Percentiles rank a stretch among this genome's conserved stretches.
Conservation (phyloP, 306 rosid genomes). For the Albizia julibrissin region DNA sequence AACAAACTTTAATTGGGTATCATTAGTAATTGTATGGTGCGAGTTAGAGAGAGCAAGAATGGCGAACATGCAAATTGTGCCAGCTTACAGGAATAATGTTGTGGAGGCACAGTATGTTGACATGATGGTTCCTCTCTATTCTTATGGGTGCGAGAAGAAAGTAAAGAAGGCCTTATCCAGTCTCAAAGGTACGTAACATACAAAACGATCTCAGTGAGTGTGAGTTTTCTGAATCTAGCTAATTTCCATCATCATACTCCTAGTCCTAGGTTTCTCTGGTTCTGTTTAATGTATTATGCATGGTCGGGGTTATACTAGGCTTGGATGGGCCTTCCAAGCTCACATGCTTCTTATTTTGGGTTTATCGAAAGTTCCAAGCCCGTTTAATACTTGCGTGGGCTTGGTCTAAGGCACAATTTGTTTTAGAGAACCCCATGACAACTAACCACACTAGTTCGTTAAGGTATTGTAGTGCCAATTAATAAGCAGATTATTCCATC, state of each 20-base stretch:
- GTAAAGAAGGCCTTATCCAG: slow-evolving; percentile 65
- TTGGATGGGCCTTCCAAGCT: slow-evolving; percentile 23
- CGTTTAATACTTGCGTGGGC: neutral
- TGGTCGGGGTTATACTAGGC: neutral
- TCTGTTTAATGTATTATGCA: neutral
- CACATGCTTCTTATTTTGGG: slow-evolving; percentile 22
- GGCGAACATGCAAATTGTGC: slow-evolving; percentile 76
- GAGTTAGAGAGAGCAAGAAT: neutral
- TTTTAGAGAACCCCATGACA: neutral
- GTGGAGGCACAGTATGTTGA: slow-evolving; percentile 89
- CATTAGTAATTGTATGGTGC: slow-evolving; percentile 14
- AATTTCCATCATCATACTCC: neutral
- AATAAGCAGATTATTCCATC: neutral
- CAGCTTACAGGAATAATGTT: slow-evolving; percentile 51
- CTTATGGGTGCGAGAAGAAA: slow-evolving; percentile 86
- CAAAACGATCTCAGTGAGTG: neutral
- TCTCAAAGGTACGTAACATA: slow-evolving; percentile 63
- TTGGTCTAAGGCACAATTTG: neutral
- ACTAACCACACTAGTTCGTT: neutral
- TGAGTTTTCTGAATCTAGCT: neutral
- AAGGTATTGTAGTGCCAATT: neutral
- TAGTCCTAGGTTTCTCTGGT: neutral
- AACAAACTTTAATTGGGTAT: neutral
- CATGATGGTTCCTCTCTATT: slow-evolving; percentile 90
- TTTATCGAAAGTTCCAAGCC: neutral